Conservation (phyloP, 331 rosid genomes). For the Pyrus hybrid region DNA sequence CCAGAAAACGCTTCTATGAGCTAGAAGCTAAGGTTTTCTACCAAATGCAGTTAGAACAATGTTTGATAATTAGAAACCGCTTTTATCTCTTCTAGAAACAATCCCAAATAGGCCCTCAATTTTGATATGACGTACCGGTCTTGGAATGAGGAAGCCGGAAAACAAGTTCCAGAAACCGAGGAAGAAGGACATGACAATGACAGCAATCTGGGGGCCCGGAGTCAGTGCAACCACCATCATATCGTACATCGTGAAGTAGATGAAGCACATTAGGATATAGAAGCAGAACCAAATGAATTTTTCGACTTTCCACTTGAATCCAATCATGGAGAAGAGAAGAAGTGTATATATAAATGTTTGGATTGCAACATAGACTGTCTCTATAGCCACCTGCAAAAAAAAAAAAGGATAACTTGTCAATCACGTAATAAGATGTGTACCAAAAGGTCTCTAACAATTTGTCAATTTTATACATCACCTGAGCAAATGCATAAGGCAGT, state of each 20-base stretch:
- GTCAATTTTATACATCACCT: conserved; percentile 17
- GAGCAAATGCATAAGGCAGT: conserved; percentile 43
- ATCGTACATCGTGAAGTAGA: conserved; percentile 39
- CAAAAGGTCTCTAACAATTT: background rate
- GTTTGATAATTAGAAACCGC: too few species aligned
- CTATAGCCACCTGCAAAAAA: conserved; percentile 37
- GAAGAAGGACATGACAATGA: conserved; percentile 35
- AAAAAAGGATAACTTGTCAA: background rate
- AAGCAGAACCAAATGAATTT: conserved; percentile 34
- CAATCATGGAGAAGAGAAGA: conserved; percentile 37
- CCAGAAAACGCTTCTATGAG: too few species aligned
- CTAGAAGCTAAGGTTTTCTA: too few species aligned
- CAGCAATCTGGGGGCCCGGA: conserved; percentile 37
- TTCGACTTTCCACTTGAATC: conserved; percentile 22
- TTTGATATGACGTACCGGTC: conserved; percentile 23
- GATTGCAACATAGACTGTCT: conserved; percentile 25
- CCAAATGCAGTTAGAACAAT: too few species aligned
- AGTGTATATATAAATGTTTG: conserved; percentile 23
- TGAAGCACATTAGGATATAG: conserved; percentile 27
- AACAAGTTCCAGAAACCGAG: conserved; percentile 39
- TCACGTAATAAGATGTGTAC: background rate
- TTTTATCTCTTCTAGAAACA: too few species aligned
- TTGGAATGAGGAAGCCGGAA: conserved; percentile 35
- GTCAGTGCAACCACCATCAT: conserved; percentile 45
- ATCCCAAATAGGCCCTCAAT: background rate